Evolutionary conservation across 2,329 filamentous ascomycete species (phyloP), one percentile per base, ranked within the genome.

Genomic region (Paramyrothecium roridum): DNA sequence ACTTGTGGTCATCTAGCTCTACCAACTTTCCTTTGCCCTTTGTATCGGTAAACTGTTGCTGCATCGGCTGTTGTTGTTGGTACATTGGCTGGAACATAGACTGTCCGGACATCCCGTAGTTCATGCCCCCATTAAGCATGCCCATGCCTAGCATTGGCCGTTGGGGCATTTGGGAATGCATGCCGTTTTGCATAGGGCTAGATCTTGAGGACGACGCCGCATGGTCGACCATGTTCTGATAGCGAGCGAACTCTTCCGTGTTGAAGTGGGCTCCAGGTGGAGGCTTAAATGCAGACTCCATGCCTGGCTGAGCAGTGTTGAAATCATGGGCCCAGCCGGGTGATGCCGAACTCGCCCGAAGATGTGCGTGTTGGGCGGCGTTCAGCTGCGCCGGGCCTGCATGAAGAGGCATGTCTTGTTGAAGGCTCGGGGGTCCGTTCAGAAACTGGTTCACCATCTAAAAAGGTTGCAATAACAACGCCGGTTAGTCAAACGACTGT

Each of bases 391-490:
- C 70, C 37, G 74, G 73, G 21, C 73, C 76, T 50, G 77, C 77
- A 56, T 80, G 78, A 67, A 81, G 76, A 11, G 78, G 72, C 62
- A 83, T 80, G 52, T 83, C 80, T 65, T 81, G 79, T 61, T 82
- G 79, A 52, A 85, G 71, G 50, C 63, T 76, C n/a, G 80, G 86
- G 54, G 84, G 85, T 67, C 95, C 89, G 69, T 96, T 91, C 66
- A 96, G 82, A 71, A 97, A 97, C 57, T 91, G 88, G 67, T 96
- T 92, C 85, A 96, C 90, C 88, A 93, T 92, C 91, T 96, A 65
- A 66, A 69, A 63, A 53, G 52, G 52, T 52, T 50, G 56, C 48
- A 40, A 56, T 52, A 51, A 52, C 20, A 51, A 52, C 20, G 20
- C 12, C 8, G 40, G 40, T 21, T n/a, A 45, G 40, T 8, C 10